phyloP scores from a whole-genome alignment of 75 land plant species.

The Pinus taeda region DNA sequence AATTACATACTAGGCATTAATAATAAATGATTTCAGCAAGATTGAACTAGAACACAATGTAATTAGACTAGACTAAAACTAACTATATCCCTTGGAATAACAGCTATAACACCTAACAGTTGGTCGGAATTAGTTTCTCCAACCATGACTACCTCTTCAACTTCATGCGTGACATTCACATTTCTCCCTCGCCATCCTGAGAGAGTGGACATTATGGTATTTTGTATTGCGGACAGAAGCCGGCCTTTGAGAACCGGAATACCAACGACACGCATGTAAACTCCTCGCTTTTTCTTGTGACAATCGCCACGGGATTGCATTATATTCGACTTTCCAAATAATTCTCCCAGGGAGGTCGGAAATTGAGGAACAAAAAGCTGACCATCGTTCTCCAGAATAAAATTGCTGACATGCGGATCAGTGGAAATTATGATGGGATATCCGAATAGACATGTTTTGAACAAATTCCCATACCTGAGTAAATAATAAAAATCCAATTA shows the following conservation, averaged over 20 bases:
- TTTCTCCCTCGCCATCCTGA: slow-evolving; percentile 21
- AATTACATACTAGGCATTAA: no score
- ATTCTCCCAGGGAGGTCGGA: slow-evolving; percentile 53
- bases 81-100: no score
- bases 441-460: slow-evolving; percentile 59
- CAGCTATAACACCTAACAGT: no score
- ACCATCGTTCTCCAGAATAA: slow-evolving; percentile 53
- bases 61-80: no score
- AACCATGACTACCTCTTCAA: no score
- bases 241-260: slow-evolving; percentile 35
- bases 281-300: slow-evolving; percentile 61
- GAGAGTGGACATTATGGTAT: slow-evolving; percentile 39
- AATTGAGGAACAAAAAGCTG: slow-evolving; percentile 64
- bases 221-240: slow-evolving; percentile 35
- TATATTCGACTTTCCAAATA: slow-evolving; percentile 53
- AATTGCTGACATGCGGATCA: slow-evolving; percentile 69
- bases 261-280: slow-evolving; percentile 28
- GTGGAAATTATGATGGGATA: slow-evolving; percentile 55
- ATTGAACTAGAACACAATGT: no score
- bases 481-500: no score
- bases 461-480: slow-evolving; percentile 54
- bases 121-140: no score
- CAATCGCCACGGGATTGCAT: slow-evolving; percentile 41
- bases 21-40: no score
- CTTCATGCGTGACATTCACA: slow-evolving; percentile 51